Evolutionary conservation across 225 moss, liverwort and hornwort species (phyloP), one percentile per base, ranked within the genome.

Genomic region (Sphagnum contortum): DNA sequence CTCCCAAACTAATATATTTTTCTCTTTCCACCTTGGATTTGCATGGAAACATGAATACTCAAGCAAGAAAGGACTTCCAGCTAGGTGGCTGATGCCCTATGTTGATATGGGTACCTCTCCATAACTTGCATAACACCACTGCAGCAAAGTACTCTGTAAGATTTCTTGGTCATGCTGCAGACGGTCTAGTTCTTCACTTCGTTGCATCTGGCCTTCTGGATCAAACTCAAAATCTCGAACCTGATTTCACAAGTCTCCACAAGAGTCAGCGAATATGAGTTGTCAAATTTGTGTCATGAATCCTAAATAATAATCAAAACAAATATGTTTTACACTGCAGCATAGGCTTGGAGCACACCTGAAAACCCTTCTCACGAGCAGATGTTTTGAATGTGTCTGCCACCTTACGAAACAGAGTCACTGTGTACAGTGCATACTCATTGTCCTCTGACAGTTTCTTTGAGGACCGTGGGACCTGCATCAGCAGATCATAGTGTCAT

Each of bases 101-200:
- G 5, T 44, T 6, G 9, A 4, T 4, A 6, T 8, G 5, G 5
- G 44, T 71, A 86, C 89, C 80, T 90, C 90, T 68, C 78, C 87
- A 54, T 78, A 90, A 60, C 80, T 90, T 54, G 84, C 90, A 68
- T 87, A 82, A 66, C 90, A 90, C 87, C 84, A 90, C 48, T 82
- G 84, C 60, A 76, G 80, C 62, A 90, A 73, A 8, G 84, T 66
- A 50, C 70, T 77, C 52, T 84, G 73, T 63, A 78, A 69, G 45
- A 48, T 75, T 45, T 45, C 72, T 58, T 82, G 80, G 14, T 82
- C 84, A 8, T 80, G 75, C 45, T 64, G 63, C 12, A 87, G 74
- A 10, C 70, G 81, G 57, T 71, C 80, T 63, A 85, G 60, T 55
- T 82, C 84, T 51, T 69, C 87, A 12, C 80, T 75, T 61, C 54